Base-by-base conservation (phyloP, 73 alveolate species). In the Uronychia setigera region DNA sequence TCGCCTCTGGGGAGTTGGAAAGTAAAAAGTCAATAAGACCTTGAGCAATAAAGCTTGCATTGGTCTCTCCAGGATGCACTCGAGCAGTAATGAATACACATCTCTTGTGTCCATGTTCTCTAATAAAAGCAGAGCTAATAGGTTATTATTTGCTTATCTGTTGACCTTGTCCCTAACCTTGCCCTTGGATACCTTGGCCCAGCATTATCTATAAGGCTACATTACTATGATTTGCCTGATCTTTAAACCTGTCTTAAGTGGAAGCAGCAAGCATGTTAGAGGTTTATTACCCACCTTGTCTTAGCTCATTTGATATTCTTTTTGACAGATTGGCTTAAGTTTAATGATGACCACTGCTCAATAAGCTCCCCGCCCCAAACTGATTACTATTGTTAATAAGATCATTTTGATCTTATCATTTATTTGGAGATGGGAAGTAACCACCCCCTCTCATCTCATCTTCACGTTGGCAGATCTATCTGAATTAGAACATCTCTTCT, bases 61-160 rank as follows among this genome's bases (percentile, higher is more conserved):
- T 93, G 19, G 98, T 84, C 84, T 97, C 99, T 32, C 99, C 99
- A 32, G 99, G 98, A 92, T 97, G 99, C 1, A 93, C 97, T 60
- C 99, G 84, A 0, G 97, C 92, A 1, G 96, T 86, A 27, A 96
- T 32, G 26, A 95, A 83, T 1, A 91, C 90, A 0, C 94, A 97
- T 76, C 90, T 89, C 83, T 96, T 93, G 75, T 95, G 93, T 60
- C 90, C 94, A 80, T 93, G 96, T 82, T 59, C 95, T 59, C 81
- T 59, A 35, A 76, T 60, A 76, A 80, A 89, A 28, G 57, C 75
- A 14, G 67, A 29, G 19, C 26, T 14, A 31, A 67, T 1, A 35
- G 28, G 32, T 74, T 32, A n/a, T 78, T 78, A n/a, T 78, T 76
- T 9, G 35, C 35, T 26, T 78, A 76, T 35, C 35, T 78, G 25